Conservation (phyloP, 75 land plant species). For the Pinus taeda region DNA sequence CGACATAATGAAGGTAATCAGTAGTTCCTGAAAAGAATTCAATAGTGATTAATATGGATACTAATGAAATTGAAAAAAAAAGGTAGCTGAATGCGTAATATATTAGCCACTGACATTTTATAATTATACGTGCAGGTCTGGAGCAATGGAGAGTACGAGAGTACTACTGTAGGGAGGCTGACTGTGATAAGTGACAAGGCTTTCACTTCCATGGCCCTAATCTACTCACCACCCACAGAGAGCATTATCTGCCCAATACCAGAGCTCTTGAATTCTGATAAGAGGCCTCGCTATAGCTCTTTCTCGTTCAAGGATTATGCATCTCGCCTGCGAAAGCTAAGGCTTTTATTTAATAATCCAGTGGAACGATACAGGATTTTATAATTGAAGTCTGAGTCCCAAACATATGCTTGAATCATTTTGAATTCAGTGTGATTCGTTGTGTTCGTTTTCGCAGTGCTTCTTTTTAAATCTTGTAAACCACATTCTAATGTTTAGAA, state of each 20-base stretch:
- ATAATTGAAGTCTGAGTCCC: too few relatives aligned
- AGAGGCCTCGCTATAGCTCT: neutral
- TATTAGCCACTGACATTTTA: too few relatives aligned
- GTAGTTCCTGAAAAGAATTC: too few relatives aligned
- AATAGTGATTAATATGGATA: too few relatives aligned
- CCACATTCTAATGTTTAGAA: too few relatives aligned
- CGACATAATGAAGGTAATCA: conserved; percentile 2
- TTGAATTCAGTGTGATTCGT: too few relatives aligned
- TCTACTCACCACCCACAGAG: neutral
- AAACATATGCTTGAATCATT: too few relatives aligned
- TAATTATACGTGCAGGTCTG: neutral
- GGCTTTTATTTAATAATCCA: conserved; percentile 8
- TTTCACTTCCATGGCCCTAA: neutral
- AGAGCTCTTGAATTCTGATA: neutral
- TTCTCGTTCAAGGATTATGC: neutral
- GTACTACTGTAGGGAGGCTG: neutral
- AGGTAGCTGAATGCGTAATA: too few relatives aligned
- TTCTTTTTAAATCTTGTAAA: too few relatives aligned
- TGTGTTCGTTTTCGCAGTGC: too few relatives aligned
- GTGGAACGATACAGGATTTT: conserved; percentile 5
- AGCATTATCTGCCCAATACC: neutral
- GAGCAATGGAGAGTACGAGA: conserved; percentile 8
- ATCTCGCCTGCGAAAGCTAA: conserved; percentile 4
- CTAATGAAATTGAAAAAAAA: too few relatives aligned
- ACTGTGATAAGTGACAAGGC: neutral